Evolutionary conservation across 1,284 basidiomycete species (phyloP).

Genomic region (Marasmius tenuissimus): DNA sequence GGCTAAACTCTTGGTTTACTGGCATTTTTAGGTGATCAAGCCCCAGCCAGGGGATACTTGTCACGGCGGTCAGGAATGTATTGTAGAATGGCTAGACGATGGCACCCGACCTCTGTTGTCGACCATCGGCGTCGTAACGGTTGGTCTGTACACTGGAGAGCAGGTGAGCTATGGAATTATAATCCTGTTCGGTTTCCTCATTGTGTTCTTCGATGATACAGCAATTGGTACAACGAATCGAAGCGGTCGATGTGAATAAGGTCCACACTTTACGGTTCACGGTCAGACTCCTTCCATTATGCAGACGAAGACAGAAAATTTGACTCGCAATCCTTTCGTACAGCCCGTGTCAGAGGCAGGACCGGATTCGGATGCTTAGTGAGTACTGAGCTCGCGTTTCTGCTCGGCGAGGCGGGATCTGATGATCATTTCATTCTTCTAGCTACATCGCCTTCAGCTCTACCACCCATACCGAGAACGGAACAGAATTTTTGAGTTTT

Average conservation of each 20-base stretch:
- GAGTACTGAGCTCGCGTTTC: slow-evolving; percentile 20
- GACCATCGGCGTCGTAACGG: slow-evolving; percentile 46
- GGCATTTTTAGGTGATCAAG: slow-evolving; percentile 42
- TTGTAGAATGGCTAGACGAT: slow-evolving; percentile 61
- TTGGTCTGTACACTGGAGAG: slow-evolving; percentile 55
- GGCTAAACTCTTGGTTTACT: background rate
- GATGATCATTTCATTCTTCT: background rate
- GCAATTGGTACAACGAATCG: slow-evolving; percentile 52
- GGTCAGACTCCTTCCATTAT: slow-evolving; percentile 32
- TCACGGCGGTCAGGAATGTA: slow-evolving; percentile 50
- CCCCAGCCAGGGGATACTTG: slow-evolving; percentile 46
- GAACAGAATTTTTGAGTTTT: slow-evolving; percentile 41
- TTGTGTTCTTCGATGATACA: slow-evolving; percentile 19
- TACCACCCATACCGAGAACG: slow-evolving; percentile 31
- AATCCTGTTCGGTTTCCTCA: background rate
- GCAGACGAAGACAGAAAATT: background rate
- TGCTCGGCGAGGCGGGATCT: background rate
- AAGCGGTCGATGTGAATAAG: slow-evolving; percentile 53
- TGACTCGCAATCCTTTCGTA: background rate
- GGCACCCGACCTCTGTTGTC: slow-evolving; percentile 50
- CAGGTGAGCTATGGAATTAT: slow-evolving; percentile 32
- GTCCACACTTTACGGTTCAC: slow-evolving; percentile 54
- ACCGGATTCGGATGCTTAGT: slow-evolving; percentile 56
- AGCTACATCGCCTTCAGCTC: slow-evolving; percentile 66
- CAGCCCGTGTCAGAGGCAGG: slow-evolving; percentile 50